Conservation (phyloP, 257 asterid species). For the Schizonepeta tenuifolia region DNA sequence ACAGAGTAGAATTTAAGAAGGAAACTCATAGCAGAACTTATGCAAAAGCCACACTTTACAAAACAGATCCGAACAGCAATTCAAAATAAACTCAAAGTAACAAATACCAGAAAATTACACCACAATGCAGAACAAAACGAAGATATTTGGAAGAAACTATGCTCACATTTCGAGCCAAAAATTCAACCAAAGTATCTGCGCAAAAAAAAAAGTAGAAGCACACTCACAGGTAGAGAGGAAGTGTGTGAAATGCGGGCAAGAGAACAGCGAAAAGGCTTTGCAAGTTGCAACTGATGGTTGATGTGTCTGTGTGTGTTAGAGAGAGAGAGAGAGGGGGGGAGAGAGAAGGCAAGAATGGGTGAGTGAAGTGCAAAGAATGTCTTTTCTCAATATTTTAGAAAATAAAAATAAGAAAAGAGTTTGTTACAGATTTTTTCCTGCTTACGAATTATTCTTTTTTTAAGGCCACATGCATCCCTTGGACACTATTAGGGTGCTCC, state of each 20-base stretch:
- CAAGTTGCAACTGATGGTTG: constrained; percentile 21
- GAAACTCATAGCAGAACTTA: neutral
- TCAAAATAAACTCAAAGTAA: constrained; percentile 12
- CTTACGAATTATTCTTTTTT: neutral
- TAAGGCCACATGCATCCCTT: too few species aligned
- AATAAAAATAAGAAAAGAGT: constrained; percentile 5
- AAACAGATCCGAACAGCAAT: constrained; percentile 40
- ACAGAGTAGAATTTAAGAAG: neutral
- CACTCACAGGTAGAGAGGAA: constrained; percentile 32
- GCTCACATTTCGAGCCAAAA: neutral
- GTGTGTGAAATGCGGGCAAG: constrained; percentile 30
- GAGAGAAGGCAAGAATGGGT: neutral
- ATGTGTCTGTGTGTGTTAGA: neutral
- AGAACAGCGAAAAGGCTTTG: constrained; percentile 36
- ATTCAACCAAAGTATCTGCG: constrained; percentile 7
- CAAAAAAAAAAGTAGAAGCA: neutral
- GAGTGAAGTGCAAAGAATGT: constrained; percentile 23
- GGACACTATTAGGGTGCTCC: too few species aligned
- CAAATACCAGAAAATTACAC: neutral
- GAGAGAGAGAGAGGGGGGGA: constrained; percentile 24
- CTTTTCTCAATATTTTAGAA: neutral
- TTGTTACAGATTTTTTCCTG: neutral
- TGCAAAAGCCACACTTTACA: neutral
- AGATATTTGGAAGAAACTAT: constrained; percentile 5
- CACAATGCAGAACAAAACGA: constrained; percentile 33